phyloP scores from a whole-genome alignment of 2,329 filamentous ascomycete species.

The Aphanocladium album region DNA sequence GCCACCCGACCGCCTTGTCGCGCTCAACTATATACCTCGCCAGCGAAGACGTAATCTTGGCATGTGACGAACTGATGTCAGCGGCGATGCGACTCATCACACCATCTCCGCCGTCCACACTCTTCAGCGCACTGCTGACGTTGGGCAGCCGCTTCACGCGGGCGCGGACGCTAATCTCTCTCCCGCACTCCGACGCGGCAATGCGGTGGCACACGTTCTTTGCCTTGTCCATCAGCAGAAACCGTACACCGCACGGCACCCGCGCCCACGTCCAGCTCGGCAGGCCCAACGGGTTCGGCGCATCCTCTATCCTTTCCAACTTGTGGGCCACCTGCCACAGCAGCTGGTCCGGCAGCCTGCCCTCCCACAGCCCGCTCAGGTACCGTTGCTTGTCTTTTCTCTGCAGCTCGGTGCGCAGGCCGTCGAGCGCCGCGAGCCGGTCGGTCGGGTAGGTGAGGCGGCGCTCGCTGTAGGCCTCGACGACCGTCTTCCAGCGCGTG shows the following conservation, averaged over 20 bases:
- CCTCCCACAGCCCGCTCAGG: constrained; percentile 15
- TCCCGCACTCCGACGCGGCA: background rate
- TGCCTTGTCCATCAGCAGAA: constrained; percentile 12
- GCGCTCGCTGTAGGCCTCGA: constrained; percentile 16
- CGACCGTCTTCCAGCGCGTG: constrained; percentile 14
- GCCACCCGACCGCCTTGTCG: constrained; percentile 11
- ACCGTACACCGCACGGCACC: constrained; percentile 16
- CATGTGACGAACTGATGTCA: constrained; percentile 13
- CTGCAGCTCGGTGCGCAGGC: constrained; percentile 14
- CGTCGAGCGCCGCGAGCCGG: constrained; percentile 16
- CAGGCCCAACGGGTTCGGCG: constrained; percentile 11
- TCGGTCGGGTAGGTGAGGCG: constrained; percentile 15
- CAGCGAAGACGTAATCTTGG: constrained; percentile 11
- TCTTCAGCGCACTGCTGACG: too few species aligned
- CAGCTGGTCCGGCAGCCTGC: constrained; percentile 16
- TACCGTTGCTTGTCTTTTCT: constrained; percentile 11
- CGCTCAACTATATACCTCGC: constrained; percentile 7
- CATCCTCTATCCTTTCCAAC: background rate
- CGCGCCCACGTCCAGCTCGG: constrained; percentile 17
- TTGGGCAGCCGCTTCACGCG: background rate
- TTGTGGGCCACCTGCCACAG: constrained; percentile 16
- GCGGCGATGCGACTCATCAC: background rate
- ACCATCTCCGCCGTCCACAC: background rate
- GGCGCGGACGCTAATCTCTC: background rate
- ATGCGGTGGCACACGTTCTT: constrained; percentile 14